These are phyloP conservation scores for Lactuca saligna DNA, from an alignment of 129 eudicot genomes.

Conservation along the genomic window DNA sequence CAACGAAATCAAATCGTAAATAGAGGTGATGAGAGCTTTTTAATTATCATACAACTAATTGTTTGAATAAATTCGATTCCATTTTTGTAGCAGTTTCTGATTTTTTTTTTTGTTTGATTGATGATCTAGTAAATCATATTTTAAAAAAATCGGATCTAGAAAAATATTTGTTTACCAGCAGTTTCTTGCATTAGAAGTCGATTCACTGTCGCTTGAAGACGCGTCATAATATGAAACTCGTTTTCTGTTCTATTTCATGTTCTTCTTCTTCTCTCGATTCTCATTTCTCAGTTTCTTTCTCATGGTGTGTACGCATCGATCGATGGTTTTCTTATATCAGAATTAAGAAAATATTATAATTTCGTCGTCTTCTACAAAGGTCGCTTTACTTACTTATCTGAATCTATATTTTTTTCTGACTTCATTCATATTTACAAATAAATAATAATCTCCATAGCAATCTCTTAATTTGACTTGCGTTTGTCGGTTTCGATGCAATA, in stretches of 20 bases:
- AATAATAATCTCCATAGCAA: background rate
- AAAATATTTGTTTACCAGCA: slow-evolving; percentile 14
- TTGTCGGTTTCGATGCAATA: slow-evolving; percentile 38
- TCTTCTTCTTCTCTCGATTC: background rate
- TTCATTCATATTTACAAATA: background rate
- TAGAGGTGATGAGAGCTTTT: slow-evolving; percentile 35
- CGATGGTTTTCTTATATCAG: background rate
- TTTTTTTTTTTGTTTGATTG: slow-evolving; percentile 9
- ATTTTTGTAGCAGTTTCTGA: slow-evolving; percentile 3
- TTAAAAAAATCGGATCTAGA: slow-evolving; percentile 34
- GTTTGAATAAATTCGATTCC: slow-evolving; percentile 25
- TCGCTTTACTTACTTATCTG: slow-evolving; percentile 1
- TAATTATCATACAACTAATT: background rate
- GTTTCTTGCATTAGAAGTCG: slow-evolving; percentile 54
- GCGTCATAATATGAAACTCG: background rate
- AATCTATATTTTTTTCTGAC: background rate
- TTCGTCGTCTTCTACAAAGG: slow-evolving; percentile 21
- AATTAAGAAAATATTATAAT: background rate
- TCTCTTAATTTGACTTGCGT: slow-evolving; percentile 20
- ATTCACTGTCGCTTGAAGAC: background rate
- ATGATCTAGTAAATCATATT: slow-evolving; percentile 20
- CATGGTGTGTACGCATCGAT: slow-evolving; percentile 12
- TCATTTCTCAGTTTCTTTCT: background rate
- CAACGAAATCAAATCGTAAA: slow-evolving; percentile 23
- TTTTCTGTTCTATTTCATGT: background rate